Evolutionary conservation across 75 land plant species (phyloP).

Genomic region (Picea sitchensis): DNA sequence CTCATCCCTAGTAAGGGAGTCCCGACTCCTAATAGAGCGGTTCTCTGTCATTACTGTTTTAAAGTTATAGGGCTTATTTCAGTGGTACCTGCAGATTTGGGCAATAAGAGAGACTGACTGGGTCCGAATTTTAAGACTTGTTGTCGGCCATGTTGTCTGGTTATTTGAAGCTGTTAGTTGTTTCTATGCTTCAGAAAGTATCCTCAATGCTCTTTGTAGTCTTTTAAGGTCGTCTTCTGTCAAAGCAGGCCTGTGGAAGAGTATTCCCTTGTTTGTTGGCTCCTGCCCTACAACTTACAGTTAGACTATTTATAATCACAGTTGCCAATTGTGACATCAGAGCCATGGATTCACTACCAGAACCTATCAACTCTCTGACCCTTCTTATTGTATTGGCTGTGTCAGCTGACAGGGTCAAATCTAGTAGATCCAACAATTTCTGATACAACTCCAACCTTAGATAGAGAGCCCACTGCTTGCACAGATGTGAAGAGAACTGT

Average conservation of each 20-base stretch:
- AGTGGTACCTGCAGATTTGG: conserved; percentile 26
- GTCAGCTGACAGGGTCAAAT: conserved; percentile 27
- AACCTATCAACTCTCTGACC: conserved; percentile 28
- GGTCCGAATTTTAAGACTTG: conserved; percentile 30
- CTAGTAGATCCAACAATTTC: conserved; percentile 29
- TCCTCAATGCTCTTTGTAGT: conserved; percentile 27
- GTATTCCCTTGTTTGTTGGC: conserved; percentile 14
- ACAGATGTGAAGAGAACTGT: too few species aligned
- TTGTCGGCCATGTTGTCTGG: conserved; percentile 33
- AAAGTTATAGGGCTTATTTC: conserved; percentile 24
- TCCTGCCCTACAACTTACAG: conserved; percentile 19
- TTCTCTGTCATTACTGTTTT: conserved; percentile 12
- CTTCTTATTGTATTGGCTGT: conserved; percentile 23
- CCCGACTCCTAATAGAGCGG: conserved; percentile 4
- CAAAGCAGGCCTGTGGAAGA: conserved; percentile 26
- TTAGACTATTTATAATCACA: conserved; percentile 31
- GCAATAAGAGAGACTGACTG: conserved; percentile 20
- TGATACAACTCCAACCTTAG: conserved; percentile 30
- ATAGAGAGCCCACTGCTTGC: too few species aligned
- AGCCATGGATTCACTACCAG: conserved; percentile 30
- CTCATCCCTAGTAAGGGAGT: conserved; percentile 10
- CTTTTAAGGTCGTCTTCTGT: conserved; percentile 22
- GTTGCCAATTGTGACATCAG: conserved; percentile 33
- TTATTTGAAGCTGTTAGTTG: conserved; percentile 35
- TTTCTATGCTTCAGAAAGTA: conserved; percentile 40